Evolutionary conservation across 2,329 filamentous ascomycete genomes (phyloP).

Genomic region (Zymoseptoria brevis): DNA sequence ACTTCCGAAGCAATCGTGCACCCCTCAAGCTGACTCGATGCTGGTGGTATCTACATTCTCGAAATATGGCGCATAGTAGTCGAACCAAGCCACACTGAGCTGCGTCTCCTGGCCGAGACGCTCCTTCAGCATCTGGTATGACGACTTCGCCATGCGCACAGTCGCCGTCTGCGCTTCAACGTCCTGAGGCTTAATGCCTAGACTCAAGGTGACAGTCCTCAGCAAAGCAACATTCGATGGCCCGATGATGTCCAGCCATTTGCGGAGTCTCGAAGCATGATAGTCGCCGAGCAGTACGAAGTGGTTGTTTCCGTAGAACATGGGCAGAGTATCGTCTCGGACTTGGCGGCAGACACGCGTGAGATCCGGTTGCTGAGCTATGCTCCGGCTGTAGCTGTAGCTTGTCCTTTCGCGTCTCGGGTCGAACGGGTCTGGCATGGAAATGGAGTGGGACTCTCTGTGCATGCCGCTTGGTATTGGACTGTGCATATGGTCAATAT

Average conservation of each 20-base stretch:
- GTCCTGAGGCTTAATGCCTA: neutral
- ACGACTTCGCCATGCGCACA: too few relatives aligned
- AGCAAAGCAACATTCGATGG: neutral
- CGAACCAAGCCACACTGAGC: neutral
- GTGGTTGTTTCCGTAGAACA: constrained; percentile 12
- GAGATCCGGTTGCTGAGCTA: constrained; percentile 8
- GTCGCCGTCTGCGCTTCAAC: too few relatives aligned
- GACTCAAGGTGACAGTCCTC: neutral
- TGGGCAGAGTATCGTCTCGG: constrained; percentile 8
- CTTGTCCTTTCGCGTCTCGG: neutral
- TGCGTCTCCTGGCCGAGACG: neutral
- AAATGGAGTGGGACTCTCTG: neutral
- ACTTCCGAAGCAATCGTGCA: neutral
- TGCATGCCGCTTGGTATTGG: neutral
- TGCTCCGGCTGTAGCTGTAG: neutral
- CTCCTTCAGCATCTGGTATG: neutral
- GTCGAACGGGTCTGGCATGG: neutral
- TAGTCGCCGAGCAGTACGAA: constrained; percentile 1
- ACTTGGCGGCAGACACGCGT: constrained; percentile 7
- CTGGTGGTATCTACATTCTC: neutral
- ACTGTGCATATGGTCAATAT: neutral
- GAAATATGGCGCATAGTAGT: neutral
- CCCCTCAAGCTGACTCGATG: neutral
- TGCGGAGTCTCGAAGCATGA: neutral
- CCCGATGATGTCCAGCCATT: neutral